phyloP scores from a whole-genome alignment of 108 stramenopile species.

The Cyclotella cryptica region DNA sequence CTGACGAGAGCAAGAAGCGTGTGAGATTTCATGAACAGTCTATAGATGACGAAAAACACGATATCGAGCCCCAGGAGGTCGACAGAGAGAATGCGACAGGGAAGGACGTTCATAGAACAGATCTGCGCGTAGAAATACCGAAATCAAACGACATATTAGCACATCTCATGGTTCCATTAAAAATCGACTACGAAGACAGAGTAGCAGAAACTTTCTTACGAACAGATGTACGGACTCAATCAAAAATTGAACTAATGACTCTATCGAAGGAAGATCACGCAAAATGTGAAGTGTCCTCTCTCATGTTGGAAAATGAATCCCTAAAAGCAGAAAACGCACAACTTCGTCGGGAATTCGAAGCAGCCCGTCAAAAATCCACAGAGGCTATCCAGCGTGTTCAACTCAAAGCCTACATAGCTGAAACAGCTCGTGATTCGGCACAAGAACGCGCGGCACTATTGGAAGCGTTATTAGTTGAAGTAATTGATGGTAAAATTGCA shows the following conservation, averaged over 20 bases:
- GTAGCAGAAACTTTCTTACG: slow-evolving; percentile 31
- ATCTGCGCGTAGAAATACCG: not conserved
- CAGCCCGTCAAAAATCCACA: slow-evolving; percentile 16
- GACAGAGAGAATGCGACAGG: not conserved
- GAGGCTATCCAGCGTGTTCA: slow-evolving; percentile 50
- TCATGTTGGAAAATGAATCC: slow-evolving; percentile 15
- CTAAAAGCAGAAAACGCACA: slow-evolving; percentile 27
- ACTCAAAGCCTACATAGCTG: slow-evolving; percentile 50
- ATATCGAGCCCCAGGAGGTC: not conserved
- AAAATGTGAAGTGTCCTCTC: slow-evolving; percentile 4
- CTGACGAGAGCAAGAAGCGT: not conserved
- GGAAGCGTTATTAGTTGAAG: slow-evolving; percentile 25
- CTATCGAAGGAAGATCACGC: not conserved
- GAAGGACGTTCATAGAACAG: not conserved
- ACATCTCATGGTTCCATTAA: slow-evolving; percentile 8
- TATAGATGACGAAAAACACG: not conserved
- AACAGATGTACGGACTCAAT: not conserved
- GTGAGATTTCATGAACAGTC: not conserved
- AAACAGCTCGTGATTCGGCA: slow-evolving; percentile 42
- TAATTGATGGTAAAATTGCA: slow-evolving; percentile 3
- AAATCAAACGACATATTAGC: not conserved
- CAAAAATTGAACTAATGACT: slow-evolving; percentile 1
- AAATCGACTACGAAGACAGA: slow-evolving; percentile 37
- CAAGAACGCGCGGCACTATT: slow-evolving; percentile 35
- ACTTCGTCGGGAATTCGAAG: slow-evolving; percentile 21